Conservation (phyloP, 495 filamentous ascomycete genomes). For the Neohortaea acidophila region DNA sequence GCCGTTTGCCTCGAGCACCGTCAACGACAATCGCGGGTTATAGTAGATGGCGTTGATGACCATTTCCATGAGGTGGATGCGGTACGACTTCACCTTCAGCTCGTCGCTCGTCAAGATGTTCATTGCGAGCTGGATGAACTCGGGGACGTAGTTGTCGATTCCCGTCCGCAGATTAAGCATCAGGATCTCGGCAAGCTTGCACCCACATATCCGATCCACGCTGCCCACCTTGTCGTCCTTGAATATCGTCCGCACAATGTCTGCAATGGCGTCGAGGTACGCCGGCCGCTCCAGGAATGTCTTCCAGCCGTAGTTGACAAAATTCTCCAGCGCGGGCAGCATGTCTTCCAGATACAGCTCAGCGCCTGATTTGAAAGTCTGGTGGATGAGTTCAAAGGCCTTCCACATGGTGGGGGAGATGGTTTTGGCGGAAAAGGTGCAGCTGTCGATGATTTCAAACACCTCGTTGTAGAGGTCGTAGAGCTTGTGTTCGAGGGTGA, state of each 20-base stretch:
- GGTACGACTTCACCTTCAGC: conserved; percentile 72
- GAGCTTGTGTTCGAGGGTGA: conserved; percentile 93
- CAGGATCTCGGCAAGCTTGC: conserved; percentile 91
- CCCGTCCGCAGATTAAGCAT: conserved; percentile 91
- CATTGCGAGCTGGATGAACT: conserved; percentile 85
- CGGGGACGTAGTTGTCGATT: conserved; percentile 70
- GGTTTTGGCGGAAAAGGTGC: conserved; percentile 91
- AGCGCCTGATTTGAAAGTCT: conserved; percentile 90
- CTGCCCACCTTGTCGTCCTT: conserved; percentile 79
- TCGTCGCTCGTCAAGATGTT: conserved; percentile 53
- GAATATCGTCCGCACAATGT: conserved; percentile 66
- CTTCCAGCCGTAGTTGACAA: conserved; percentile 74
- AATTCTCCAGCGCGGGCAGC: conserved; percentile 95
- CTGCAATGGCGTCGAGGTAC: conserved; percentile 72
- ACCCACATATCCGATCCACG: conserved; percentile 94
- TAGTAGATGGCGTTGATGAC: conserved; percentile 97
- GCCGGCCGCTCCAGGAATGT: conserved; percentile 66
- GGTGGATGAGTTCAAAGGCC: conserved; percentile 89
- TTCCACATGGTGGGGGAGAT: conserved; percentile 97
- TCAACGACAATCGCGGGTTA: conserved; percentile 68
- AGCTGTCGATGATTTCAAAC: conserved; percentile 98
- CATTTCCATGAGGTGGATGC: conserved; percentile 96
- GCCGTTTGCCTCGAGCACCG: conserved; percentile 69
- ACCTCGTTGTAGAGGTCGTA: conserved; percentile 95
- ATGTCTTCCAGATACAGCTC: conserved; percentile 98